A percentile compares a stretch with the other conserved stretches of the same genome.
Conservation (phyloP, 1,139 yeast species). For the Eremothecium gossypii region DNA sequence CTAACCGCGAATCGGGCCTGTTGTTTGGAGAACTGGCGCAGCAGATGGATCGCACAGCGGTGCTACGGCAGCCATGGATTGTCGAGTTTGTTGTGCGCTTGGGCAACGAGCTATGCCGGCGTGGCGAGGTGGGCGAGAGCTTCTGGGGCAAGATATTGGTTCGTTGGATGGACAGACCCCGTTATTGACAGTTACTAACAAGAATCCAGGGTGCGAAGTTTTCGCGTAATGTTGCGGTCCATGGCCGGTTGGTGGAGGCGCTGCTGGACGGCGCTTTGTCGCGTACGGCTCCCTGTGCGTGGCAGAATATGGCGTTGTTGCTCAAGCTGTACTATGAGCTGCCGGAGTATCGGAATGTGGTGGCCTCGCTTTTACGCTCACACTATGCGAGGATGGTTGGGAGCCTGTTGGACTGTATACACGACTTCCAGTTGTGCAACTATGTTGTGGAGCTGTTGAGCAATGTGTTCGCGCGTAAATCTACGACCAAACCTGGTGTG, state of each 20-base stretch:
- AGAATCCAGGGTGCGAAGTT: constrained; percentile 9
- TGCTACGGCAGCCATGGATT: constrained; percentile 5
- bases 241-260: constrained; percentile 8
- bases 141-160: constrained; percentile 25
- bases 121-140: constrained; percentile 11
- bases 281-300: constrained; percentile 9
- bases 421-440: constrained; percentile 17
- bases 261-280: constrained; percentile 12
- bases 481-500: constrained; percentile 9
- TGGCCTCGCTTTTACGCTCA: constrained; percentile 10
- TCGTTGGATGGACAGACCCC: constrained; percentile 6
- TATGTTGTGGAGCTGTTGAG: constrained; percentile 14
- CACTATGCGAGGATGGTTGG: constrained; percentile 13
- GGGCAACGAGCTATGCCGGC: constrained; percentile 16
- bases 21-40: constrained; percentile 4
- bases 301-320: constrained; percentile 18
- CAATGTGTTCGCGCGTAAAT: constrained; percentile 15
- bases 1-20: constrained; percentile 2
- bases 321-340: constrained; percentile 8
- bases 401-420: constrained; percentile 11
- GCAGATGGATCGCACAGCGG: background rate
- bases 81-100: constrained; percentile 15
- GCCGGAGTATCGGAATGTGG: constrained; percentile 10
- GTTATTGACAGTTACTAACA: background rate
- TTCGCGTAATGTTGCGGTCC: constrained; percentile 7